Conservation (phyloP, 2,329 filamentous ascomycete species). For the Ophiostoma perfectum region DNA sequence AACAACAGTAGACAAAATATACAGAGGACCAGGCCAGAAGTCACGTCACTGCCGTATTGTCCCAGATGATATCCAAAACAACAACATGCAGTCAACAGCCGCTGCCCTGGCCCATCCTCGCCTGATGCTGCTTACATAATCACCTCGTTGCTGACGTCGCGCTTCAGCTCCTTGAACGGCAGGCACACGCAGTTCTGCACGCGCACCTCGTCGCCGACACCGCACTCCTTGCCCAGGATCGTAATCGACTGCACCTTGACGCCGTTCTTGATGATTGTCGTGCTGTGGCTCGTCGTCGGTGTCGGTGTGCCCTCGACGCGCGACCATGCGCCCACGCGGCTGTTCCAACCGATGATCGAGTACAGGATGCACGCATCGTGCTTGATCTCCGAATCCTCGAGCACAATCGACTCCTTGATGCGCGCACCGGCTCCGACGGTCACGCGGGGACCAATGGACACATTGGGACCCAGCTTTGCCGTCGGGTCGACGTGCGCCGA, state of each 20-base stretch:
- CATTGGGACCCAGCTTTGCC: conserved; percentile 93
- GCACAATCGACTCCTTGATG: conserved; percentile 91
- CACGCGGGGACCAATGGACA: conserved; percentile 88
- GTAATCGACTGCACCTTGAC: conserved; percentile 98
- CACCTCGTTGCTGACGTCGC: conserved; percentile 81
- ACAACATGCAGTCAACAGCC: neutral
- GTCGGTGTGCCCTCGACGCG: conserved; percentile 93
- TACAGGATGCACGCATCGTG: conserved; percentile 95
- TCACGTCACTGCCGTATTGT: neutral
- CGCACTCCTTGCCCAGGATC: conserved; percentile 93
- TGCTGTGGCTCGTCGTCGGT: conserved; percentile 79
- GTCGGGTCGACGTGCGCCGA: conserved; percentile 85
- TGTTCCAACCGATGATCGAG: conserved; percentile 95
- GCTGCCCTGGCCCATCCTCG: too few relatives aligned
- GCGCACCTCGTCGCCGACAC: conserved; percentile 85
- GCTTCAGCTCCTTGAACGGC: conserved; percentile 95
- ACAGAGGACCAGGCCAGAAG: neutral
- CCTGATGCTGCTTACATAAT: conserved; percentile 66
- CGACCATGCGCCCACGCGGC: conserved; percentile 94
- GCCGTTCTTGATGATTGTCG: conserved; percentile 94
- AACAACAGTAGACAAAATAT: neutral
- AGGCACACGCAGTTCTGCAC: conserved; percentile 98
- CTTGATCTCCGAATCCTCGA: conserved; percentile 92
- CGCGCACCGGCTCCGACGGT: conserved; percentile 79
- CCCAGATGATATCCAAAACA: too few relatives aligned